Percentiles rank a stretch among this genome's conserved stretches.
phyloP scores from a whole-genome alignment of 768 basidiomycete genomes.

The Lactifluus volemus region DNA sequence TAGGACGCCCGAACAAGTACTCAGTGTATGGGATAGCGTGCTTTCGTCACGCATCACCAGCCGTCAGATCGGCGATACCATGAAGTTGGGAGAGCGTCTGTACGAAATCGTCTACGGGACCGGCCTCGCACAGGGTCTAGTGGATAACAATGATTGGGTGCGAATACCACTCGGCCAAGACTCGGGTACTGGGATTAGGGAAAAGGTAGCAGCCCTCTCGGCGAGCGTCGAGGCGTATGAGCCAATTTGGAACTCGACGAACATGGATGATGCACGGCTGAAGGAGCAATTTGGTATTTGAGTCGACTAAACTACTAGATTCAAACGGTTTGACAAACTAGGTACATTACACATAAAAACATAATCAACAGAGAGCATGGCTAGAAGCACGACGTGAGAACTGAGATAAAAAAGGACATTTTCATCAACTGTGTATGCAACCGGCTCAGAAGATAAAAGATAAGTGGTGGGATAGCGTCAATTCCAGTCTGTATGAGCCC shows the following conservation, averaged over 20 bases:
- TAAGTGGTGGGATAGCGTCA: too few species aligned
- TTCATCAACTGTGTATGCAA: too few species aligned
- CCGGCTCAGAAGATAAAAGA: too few species aligned
- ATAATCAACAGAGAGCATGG: too few species aligned
- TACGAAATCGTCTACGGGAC: constrained; percentile 23
- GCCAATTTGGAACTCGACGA: constrained; percentile 9
- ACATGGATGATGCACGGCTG: not conserved
- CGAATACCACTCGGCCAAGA: constrained; percentile 23
- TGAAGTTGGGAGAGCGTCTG: constrained; percentile 20
- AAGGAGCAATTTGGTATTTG: not conserved
- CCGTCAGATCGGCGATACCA: constrained; percentile 23
- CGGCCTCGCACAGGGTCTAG: constrained; percentile 17
- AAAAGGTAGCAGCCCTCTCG: constrained; percentile 11
- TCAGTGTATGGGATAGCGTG: constrained; percentile 3
- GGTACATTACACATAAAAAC: too few species aligned
- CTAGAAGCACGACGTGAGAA: not conserved
- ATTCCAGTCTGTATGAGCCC: too few species aligned
- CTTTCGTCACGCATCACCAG: constrained; percentile 1
- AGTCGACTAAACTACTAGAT: not conserved
- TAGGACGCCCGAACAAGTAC: constrained; percentile 20
- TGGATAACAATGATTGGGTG: constrained; percentile 14
- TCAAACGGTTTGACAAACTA: too few species aligned
- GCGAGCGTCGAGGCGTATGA: constrained; percentile 22
- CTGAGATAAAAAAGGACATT: too few species aligned
- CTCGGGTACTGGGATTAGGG: constrained; percentile 18